These are phyloP conservation scores for Lojkania enalia DNA, from an alignment of 2,329 filamentous ascomycete species.

Conservation along the genomic window DNA sequence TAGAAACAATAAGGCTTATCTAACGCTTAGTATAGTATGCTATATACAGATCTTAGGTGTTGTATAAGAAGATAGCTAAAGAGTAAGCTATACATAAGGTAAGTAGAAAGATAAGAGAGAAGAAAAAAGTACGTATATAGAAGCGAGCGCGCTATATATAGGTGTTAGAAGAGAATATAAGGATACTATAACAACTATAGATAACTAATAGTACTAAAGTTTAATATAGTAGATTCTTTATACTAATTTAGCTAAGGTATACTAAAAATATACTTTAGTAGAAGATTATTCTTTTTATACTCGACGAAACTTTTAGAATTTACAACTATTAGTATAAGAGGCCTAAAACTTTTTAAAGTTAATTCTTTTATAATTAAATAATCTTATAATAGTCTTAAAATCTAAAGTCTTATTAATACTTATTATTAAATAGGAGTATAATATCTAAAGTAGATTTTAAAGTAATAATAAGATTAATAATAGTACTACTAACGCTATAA, in stretches of 20 bases:
- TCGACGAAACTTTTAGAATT: neutral
- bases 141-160: no score
- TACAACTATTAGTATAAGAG: neutral
- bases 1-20: no score
- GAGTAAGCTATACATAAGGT: no score
- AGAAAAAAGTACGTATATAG: no score
- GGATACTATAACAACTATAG: no score
- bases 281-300: no score
- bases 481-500: neutral
- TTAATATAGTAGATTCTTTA: neutral
- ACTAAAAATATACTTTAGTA: neutral
- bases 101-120: no score
- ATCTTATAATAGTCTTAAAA: neutral
- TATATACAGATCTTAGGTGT: no score
- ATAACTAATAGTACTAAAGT: neutral
- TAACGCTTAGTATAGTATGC: no score
- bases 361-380: neutral
- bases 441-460: neutral
- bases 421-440: neutral
- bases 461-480: neutral
- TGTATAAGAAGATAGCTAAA: no score
- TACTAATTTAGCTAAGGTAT: neutral
- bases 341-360: neutral
- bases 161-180: no score
- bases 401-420: neutral